Evolutionary conservation across 108 stramenopile species (phyloP).

Genomic region (Mayamaea pseudoterrestris): DNA sequence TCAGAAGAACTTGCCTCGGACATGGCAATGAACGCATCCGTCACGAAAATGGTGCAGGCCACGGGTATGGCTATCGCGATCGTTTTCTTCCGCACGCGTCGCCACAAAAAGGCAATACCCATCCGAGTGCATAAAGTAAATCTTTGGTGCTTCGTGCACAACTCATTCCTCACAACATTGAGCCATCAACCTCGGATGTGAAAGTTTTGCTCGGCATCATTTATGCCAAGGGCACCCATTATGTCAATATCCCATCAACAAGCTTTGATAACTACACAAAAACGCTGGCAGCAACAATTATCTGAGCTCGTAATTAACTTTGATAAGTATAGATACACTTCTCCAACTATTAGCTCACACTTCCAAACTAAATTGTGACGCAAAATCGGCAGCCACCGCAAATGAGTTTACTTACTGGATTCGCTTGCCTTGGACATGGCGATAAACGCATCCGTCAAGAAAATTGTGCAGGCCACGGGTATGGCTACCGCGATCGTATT

Average conservation of each 20-base stretch:
- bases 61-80: slow-evolving; percentile 93
- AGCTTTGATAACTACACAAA: too few species aligned
- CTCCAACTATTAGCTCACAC: too few species aligned
- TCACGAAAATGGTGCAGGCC: slow-evolving; percentile 91
- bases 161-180: slow-evolving; percentile 99
- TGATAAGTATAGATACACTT: too few species aligned
- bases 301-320: too few species aligned
- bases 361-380: too few species aligned
- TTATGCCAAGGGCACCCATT: too few species aligned
- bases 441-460: slow-evolving; percentile 87
- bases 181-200: too few species aligned
- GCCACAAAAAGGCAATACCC: slow-evolving; percentile 42
- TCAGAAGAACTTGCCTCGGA: not conserved
- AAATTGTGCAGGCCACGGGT: slow-evolving; percentile 91
- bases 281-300: too few species aligned
- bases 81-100: slow-evolving; percentile 91
- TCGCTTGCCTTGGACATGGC: slow-evolving; percentile 2
- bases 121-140: slow-evolving; percentile 43
- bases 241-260: too few species aligned
- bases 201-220: too few species aligned
- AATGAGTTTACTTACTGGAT: too few species aligned
- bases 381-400: too few species aligned
- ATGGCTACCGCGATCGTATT: slow-evolving; percentile 93
- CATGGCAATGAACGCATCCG: slow-evolving; percentile 66
- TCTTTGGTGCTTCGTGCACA: slow-evolving; percentile 90